A percentile compares a stretch with the other conserved stretches of the same genome.
Evolutionary conservation across 202 grass and related monocot genomes (phyloP).

Genomic region (Panicum virgatum): DNA sequence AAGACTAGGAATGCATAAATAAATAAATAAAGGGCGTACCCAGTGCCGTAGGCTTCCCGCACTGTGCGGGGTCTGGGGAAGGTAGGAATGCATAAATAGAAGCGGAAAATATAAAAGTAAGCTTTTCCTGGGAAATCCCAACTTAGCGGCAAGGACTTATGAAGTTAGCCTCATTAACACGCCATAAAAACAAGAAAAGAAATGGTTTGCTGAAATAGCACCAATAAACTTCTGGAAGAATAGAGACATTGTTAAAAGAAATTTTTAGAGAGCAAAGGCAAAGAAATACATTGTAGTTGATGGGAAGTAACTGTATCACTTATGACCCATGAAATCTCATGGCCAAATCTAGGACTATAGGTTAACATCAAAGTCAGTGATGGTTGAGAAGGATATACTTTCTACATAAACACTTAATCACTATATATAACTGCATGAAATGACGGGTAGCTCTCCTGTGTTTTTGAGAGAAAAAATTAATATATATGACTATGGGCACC

Average conservation of each 20-base stretch:
- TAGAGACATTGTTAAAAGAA: conserved; percentile 7
- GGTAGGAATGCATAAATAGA: conserved; percentile 10
- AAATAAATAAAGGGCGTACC: no score
- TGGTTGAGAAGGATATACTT: not conserved
- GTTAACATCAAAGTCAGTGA: not conserved
- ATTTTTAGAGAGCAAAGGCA: not conserved
- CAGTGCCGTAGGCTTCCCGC: no score
- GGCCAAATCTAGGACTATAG: not conserved
- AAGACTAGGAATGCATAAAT: conserved; percentile 13
- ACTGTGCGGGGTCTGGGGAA: no score
- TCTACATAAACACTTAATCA: not conserved
- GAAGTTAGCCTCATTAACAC: not conserved
- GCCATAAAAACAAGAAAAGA: conserved; percentile 9
- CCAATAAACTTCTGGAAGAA: conserved; percentile 8
- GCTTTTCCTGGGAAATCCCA: conserved; percentile 3
- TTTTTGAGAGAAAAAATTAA: not conserved
- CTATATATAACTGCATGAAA: not conserved
- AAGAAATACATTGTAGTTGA: conserved; percentile 5
- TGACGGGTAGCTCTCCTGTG: no score
- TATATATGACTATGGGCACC: not conserved
- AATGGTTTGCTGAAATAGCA: conserved; percentile 1
- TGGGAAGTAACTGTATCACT: not conserved
- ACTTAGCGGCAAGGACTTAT: conserved; percentile 13
- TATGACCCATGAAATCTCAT: conserved; percentile 3
- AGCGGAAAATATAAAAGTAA: conserved; percentile 8